Evolutionary conservation across 2,329 filamentous ascomycete genomes (phyloP).

Genomic region (Mycogone perniciosa): DNA sequence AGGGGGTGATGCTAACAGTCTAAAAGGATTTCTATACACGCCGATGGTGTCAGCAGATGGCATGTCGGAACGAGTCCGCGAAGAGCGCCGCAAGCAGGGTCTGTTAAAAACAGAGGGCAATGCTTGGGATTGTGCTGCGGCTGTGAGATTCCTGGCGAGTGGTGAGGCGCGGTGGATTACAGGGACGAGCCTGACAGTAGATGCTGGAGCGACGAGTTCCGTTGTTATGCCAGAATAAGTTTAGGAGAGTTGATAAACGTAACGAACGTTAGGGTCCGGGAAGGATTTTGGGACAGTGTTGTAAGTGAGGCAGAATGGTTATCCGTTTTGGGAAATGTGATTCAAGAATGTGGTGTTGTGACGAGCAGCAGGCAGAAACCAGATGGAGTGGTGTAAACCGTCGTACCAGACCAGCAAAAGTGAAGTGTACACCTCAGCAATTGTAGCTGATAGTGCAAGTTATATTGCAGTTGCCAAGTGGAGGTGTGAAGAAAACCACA

Average conservation of each 20-base stretch:
- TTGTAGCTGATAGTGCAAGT: no score
- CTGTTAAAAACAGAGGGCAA: constrained; percentile 37
- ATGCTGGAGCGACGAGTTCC: constrained; percentile 33
- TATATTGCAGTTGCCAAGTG: no score
- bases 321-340: not conserved
- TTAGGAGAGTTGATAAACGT: no score
- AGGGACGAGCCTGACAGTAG: constrained; percentile 34
- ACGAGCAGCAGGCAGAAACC: not conserved
- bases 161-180: constrained; percentile 40
- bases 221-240: constrained; percentile 3
- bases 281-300: not conserved
- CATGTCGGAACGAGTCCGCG: constrained; percentile 34
- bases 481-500: no score
- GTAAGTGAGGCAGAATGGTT: not conserved
- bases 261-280: not conserved
- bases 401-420: no score
- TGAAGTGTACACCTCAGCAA: no score
- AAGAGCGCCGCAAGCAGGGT: constrained; percentile 32
- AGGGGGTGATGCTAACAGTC: not conserved
- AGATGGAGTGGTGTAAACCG: no score
- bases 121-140: constrained; percentile 37
- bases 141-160: constrained; percentile 34
- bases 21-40: constrained; percentile 37
- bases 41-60: constrained; percentile 38
- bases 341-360: not conserved